These are phyloP conservation scores for Middelhovenomyces tepae DNA, from an alignment of 805 yeast species.

Conservation along the genomic window DNA sequence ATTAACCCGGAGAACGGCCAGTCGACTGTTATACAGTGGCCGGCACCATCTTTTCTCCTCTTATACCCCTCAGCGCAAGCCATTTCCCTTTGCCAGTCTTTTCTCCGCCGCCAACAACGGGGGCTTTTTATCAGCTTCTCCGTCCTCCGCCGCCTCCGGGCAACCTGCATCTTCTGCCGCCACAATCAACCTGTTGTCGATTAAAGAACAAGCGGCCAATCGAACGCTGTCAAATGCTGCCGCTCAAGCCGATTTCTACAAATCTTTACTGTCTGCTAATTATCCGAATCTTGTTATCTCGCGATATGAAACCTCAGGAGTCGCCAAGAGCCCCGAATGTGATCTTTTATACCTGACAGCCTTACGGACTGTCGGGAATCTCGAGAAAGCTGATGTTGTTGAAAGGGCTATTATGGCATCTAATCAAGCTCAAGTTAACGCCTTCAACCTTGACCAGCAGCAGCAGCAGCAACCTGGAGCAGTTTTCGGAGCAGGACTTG, in stretches of 20 bases:
- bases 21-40: too few relatives aligned
- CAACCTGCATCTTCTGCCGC: constrained; percentile 6
- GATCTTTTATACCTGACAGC: constrained; percentile 75
- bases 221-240: constrained; percentile 55
- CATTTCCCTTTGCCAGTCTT: constrained; percentile 4
- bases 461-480: neutral
- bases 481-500: neutral
- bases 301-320: constrained; percentile 89
- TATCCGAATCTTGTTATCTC: constrained; percentile 97
- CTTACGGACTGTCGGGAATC: constrained; percentile 64
- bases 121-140: constrained; percentile 5
- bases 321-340: constrained; percentile 74
- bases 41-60: too few relatives aligned
- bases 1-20: too few relatives aligned
- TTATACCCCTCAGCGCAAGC: constrained; percentile 1
- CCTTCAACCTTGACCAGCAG: neutral
- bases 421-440: constrained; percentile 13
- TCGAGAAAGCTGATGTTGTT: constrained; percentile 66
- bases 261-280: constrained; percentile 60
- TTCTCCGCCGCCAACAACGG: constrained; percentile 2
- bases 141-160: constrained; percentile 6
- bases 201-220: constrained; percentile 82
- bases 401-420: constrained; percentile 37
- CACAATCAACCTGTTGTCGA: constrained; percentile 33
- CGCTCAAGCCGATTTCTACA: constrained; percentile 78